Conservation (phyloP, 768 basidiomycete species). For the Tricholoma terreum region DNA sequence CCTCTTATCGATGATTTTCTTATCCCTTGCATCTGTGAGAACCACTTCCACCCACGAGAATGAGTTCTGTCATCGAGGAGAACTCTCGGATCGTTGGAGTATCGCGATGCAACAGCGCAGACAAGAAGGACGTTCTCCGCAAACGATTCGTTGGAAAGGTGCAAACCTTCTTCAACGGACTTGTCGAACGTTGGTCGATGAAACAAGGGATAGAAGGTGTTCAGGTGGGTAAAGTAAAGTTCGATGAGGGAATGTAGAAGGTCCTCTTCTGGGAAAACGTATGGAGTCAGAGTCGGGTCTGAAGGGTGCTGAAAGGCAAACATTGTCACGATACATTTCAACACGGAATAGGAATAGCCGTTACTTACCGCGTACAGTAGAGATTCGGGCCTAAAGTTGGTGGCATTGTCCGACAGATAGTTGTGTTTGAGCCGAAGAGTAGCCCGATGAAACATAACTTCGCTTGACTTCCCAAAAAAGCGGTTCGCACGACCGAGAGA, state of each 20-base stretch:
- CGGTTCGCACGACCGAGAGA: constrained; percentile 27
- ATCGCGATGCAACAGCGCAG: constrained; percentile 66
- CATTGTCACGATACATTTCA: constrained; percentile 25
- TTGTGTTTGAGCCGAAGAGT: constrained; percentile 57
- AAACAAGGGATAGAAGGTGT: constrained; percentile 61
- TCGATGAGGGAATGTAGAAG: constrained; percentile 54
- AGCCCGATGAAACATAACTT: constrained; percentile 46
- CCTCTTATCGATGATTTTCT: constrained; percentile 54
- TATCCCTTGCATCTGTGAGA: constrained; percentile 61
- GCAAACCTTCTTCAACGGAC: constrained; percentile 44
- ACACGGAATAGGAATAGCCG: constrained; percentile 1
- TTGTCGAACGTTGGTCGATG: constrained; percentile 69
- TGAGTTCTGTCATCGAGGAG: constrained; percentile 38
- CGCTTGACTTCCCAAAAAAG: constrained; percentile 57
- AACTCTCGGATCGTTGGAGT: constrained; percentile 57
- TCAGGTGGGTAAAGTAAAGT: constrained; percentile 59
- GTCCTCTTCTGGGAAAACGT: constrained; percentile 49
- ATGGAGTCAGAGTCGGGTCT: constrained; percentile 11
- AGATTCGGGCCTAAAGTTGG: constrained; percentile 5
- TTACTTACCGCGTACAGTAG: not conserved
- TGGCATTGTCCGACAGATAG: constrained; percentile 34
- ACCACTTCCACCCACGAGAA: constrained; percentile 65
- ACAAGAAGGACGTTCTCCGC: constrained; percentile 60
- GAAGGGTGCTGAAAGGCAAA: constrained; percentile 15
- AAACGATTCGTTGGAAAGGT: constrained; percentile 51